phyloP scores from a whole-genome alignment of 164 flowering plant species.

The Taxillus chinensis region DNA sequence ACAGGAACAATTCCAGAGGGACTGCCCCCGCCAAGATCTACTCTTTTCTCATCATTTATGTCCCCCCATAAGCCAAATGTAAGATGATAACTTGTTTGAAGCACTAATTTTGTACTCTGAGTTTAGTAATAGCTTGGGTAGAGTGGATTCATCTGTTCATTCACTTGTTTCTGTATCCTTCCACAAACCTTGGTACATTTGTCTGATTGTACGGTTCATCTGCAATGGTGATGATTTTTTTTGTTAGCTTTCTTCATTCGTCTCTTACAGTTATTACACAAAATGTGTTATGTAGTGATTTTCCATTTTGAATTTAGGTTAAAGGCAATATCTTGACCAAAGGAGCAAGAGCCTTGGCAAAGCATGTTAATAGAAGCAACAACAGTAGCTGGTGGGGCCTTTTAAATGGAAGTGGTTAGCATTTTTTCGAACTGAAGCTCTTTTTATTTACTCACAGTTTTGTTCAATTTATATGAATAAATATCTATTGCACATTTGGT shows the following conservation, averaged over 20 bases:
- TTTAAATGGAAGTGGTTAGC: slow-evolving; percentile 56
- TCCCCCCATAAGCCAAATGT: not conserved
- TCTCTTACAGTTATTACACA: too few species aligned
- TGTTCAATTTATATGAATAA: too few species aligned
- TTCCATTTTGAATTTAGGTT: slow-evolving; percentile 30
- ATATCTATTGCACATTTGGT: too few species aligned
- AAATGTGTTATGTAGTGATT: not conserved
- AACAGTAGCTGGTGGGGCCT: slow-evolving; percentile 47
- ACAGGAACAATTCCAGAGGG: not conserved
- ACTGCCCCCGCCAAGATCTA: not conserved
- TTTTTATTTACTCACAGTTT: too few species aligned
- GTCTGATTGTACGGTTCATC: too few species aligned
- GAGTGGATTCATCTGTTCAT: too few species aligned
- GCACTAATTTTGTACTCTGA: not conserved
- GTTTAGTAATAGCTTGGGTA: too few species aligned
- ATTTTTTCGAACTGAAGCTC: not conserved
- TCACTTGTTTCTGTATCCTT: too few species aligned
- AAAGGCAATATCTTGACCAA: slow-evolving; percentile 46
- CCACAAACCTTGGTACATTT: too few species aligned
- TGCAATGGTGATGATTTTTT: not conserved
- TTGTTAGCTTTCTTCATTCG: too few species aligned
- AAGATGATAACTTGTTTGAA: not conserved
- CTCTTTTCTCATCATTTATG: not conserved
- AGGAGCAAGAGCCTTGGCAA: slow-evolving; percentile 82
- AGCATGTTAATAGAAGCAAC: slow-evolving; percentile 56